phyloP scores from a whole-genome alignment of 2,329 filamentous ascomycete species.

The Leptographium galeiforme region DNA sequence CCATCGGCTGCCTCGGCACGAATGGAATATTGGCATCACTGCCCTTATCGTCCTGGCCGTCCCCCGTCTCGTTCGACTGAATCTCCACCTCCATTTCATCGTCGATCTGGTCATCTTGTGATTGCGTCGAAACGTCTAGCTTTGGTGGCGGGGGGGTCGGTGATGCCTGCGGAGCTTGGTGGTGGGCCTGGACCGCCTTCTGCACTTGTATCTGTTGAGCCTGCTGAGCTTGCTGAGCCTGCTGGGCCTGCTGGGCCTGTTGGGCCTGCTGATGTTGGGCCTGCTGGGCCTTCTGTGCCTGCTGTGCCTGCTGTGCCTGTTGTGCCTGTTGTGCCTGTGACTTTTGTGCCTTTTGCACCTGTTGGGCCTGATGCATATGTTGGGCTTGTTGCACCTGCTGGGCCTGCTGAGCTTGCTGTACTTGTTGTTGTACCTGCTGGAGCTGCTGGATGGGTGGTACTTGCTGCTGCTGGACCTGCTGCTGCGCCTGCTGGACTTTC shows the following conservation, averaged over 20 bases:
- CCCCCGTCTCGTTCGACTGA: constrained; percentile 5
- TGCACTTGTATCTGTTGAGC: constrained; percentile 7
- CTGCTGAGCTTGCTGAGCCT: not conserved
- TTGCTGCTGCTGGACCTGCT: constrained; percentile 12
- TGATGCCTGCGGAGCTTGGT: constrained; percentile 14
- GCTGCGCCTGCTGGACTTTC: constrained; percentile 9
- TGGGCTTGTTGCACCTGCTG: constrained; percentile 10
- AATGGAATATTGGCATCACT: constrained; percentile 24
- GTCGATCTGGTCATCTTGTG: constrained; percentile 24
- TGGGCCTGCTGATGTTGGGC: constrained; percentile 1
- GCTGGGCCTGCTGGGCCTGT: constrained; percentile 1
- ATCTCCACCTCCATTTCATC: constrained; percentile 41
- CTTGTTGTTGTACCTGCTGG: constrained; percentile 11
- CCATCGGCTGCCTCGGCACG: constrained; percentile 40
- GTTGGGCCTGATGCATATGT: constrained; percentile 9
- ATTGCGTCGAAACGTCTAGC: constrained; percentile 15
- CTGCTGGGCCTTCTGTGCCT: constrained; percentile 11
- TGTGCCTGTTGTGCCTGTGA: constrained; percentile 11
- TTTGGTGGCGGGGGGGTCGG: constrained; percentile 8
- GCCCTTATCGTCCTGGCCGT: constrained; percentile 24
- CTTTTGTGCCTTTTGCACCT: constrained; percentile 16
- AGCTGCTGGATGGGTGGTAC: not conserved
- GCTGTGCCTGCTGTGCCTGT: constrained; percentile 14
- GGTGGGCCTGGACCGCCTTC: constrained; percentile 12
- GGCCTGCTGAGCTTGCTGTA: constrained; percentile 5